phyloP scores from a whole-genome alignment of 1,284 basidiomycete genomes.

The Hortiboletus rubellus region DNA sequence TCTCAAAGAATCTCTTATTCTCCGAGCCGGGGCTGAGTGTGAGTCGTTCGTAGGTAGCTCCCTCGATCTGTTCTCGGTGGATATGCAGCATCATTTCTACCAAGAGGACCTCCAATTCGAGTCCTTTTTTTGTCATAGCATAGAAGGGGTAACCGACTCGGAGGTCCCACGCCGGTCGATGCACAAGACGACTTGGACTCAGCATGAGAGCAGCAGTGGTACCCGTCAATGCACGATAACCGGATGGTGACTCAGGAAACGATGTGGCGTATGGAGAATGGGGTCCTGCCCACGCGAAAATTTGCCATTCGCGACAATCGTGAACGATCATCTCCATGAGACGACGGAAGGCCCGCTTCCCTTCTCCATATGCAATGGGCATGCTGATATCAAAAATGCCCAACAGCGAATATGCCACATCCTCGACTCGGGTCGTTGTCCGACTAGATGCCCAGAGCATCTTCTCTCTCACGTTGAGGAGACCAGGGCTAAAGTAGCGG shows the following conservation, averaged over 20 bases:
- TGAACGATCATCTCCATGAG: slow-evolving; percentile 24
- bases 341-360: slow-evolving; percentile 25
- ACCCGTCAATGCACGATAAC: slow-evolving; percentile 13
- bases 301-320: slow-evolving; percentile 16
- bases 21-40: slow-evolving; percentile 13
- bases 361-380: slow-evolving; percentile 25
- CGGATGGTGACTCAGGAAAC: slow-evolving; percentile 22
- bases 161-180: slow-evolving; percentile 12
- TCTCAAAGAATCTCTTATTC: slow-evolving; percentile 15
- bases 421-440: slow-evolving; percentile 20
- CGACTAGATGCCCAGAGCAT: slow-evolving; percentile 25
- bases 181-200: not conserved
- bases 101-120: slow-evolving; percentile 22
- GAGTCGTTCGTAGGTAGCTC: slow-evolving; percentile 13
- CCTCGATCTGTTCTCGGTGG: slow-evolving; percentile 7
- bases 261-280: slow-evolving; percentile 20
- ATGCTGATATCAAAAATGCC: slow-evolving; percentile 28
- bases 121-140: slow-evolving; percentile 22
- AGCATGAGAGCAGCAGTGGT: not conserved
- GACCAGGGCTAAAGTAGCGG: slow-evolving; percentile 16
- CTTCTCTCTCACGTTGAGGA: slow-evolving; percentile 19
- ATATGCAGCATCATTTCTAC: slow-evolving; percentile 28
- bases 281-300: slow-evolving; percentile 24
- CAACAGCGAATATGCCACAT: slow-evolving; percentile 24
- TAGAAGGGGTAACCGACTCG: slow-evolving; percentile 22